These are phyloP conservation scores for Colletotrichum camelliae DNA, from an alignment of 2,329 filamentous ascomycete species.

Conservation along the genomic window DNA sequence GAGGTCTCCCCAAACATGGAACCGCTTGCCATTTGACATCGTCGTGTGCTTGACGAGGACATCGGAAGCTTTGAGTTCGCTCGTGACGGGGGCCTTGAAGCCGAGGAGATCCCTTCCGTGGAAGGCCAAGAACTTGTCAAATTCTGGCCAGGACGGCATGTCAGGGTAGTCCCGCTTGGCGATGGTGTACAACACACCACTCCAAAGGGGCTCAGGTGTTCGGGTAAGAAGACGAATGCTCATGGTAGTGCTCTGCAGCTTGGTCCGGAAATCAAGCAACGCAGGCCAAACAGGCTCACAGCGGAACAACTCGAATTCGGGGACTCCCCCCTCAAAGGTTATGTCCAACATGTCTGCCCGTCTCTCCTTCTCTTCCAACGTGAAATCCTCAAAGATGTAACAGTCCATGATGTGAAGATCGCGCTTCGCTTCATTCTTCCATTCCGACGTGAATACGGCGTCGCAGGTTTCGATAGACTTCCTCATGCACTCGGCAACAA, in stretches of 20 bases:
- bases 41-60: background rate
- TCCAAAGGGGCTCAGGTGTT: background rate
- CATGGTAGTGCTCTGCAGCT: background rate
- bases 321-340: too few relatives aligned
- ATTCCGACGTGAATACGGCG: background rate
- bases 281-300: background rate
- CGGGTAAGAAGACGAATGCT: background rate
- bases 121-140: background rate
- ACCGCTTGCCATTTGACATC: background rate
- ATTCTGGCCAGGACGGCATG: background rate
- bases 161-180: background rate
- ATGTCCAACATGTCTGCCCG: too few relatives aligned
- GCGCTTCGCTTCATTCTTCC: background rate
- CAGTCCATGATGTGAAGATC: background rate
- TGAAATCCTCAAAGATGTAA: background rate
- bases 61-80: background rate
- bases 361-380: too few relatives aligned
- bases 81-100: background rate
- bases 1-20: background rate
- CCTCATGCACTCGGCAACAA: background rate
- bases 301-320: too few relatives aligned
- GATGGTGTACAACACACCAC: background rate
- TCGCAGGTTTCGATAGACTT: background rate
- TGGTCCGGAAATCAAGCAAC: background rate
- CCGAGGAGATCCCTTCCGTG: background rate